A percentile compares a stretch with the other conserved stretches of the same genome.
Conservation (phyloP, 2,329 filamentous ascomycete species). For the Nothomitra cinnamomea region DNA sequence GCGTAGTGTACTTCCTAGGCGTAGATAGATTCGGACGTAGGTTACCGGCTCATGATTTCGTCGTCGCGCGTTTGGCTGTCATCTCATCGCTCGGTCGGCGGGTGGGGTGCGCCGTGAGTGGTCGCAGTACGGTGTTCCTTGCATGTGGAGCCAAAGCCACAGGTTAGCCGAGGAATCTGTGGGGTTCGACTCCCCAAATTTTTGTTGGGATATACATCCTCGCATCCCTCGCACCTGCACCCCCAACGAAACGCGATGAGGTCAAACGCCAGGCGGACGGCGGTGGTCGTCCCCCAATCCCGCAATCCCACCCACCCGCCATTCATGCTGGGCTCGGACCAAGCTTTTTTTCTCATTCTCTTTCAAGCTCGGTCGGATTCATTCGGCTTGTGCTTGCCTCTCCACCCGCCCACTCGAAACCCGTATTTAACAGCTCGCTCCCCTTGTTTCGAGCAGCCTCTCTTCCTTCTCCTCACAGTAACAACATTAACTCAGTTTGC, state of each 20-base stretch:
- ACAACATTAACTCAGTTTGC: too few relatives aligned
- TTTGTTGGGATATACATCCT: neutral
- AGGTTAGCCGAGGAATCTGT: too few relatives aligned
- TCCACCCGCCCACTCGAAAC: neutral
- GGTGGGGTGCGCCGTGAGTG: too few relatives aligned
- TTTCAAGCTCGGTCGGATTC: neutral
- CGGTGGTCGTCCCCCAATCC: too few relatives aligned
- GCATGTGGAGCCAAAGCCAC: too few relatives aligned
- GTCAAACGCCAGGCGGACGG: neutral
- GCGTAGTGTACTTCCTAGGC: too few relatives aligned
- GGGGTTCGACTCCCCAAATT: too few relatives aligned
- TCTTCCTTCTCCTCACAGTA: neutral
- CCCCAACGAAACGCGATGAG: neutral
- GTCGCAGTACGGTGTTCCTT: too few relatives aligned
- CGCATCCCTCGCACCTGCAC: neutral
- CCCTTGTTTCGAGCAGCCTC: neutral
- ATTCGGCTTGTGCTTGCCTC: neutral
- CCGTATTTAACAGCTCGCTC: constrained; percentile 3
- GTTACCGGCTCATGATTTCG: too few relatives aligned
- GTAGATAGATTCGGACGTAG: too few relatives aligned
- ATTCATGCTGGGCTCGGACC: neutral
- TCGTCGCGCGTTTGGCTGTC: too few relatives aligned
- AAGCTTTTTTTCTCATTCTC: neutral
- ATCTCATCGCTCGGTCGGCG: too few relatives aligned
- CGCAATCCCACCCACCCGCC: neutral